phyloP scores from a whole-genome alignment of 140 eudicot genomes.

The Oenanthe javanica region DNA sequence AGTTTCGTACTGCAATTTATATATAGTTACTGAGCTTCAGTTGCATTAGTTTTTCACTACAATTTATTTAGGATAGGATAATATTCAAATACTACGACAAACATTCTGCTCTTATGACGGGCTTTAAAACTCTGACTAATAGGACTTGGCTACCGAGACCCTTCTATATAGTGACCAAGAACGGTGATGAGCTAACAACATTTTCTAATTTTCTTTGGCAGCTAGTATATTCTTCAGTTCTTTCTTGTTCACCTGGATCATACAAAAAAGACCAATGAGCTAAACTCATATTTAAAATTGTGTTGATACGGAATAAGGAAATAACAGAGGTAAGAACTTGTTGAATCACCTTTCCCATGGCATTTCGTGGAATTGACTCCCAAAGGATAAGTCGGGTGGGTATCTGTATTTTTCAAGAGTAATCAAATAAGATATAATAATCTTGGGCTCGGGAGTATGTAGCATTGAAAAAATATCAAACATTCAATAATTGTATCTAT shows the following conservation, averaged over 20 bases:
- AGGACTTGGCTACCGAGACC: neutral
- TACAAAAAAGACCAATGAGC: neutral
- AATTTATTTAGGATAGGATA: neutral
- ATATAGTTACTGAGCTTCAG: neutral
- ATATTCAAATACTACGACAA: neutral
- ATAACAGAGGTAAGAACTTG: neutral
- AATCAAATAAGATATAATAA: neutral
- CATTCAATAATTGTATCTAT: no score
- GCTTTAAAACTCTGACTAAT: neutral
- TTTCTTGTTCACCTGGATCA: slow-evolving; percentile 81
- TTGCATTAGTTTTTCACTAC: neutral
- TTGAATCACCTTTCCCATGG: slow-evolving; percentile 91
- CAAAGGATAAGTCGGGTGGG: slow-evolving; percentile 75
- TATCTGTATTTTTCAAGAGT: slow-evolving; percentile 35
- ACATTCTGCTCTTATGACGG: neutral
- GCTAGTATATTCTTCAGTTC: slow-evolving; percentile 75
- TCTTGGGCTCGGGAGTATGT: neutral
- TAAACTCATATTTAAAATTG: neutral
- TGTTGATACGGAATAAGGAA: neutral
- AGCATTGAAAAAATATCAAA: neutral
- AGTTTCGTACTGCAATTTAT: neutral
- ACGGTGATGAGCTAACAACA: neutral
- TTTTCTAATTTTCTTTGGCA: slow-evolving; percentile 30
- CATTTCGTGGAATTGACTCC: slow-evolving; percentile 95
- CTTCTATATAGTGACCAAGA: neutral